Base-by-base conservation (phyloP, 1,284 basidiomycete species). In the Trichosporon sp. region DNA sequence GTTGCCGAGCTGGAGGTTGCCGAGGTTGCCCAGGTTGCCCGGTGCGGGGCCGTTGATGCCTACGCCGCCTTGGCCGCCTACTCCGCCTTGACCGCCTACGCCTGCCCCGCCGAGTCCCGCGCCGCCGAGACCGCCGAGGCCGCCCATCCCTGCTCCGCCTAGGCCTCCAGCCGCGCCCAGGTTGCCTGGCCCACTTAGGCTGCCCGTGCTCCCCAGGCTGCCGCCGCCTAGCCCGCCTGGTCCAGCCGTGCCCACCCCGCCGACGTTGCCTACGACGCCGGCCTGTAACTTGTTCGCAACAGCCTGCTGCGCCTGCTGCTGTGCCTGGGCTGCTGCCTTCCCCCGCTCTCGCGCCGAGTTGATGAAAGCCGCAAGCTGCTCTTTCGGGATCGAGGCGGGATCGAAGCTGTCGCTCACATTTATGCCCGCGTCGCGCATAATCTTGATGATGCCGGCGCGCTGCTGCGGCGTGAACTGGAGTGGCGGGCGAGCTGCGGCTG, bases 321-420 rank as follows among this genome's bases (percentile, higher is more conserved):
- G 56, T 9, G 46, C 34, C 19, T 21, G 21, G 3, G 52, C 52
- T 10, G 32, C 32, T n/a, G 23, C 32, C 33, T 36, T 33, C 21
- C 21, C 32, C 2, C 63, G 61, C 56, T 66, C 61, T 46, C 63
- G 60, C 1, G 67, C 67, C n/a, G 29, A 34, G 21, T 57, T 59
- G 31, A 68, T 63, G 40, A 68, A 62, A 23, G 44, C 21, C 1
- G 64, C 52, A 1, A 68, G 60, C 37, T 59, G 54, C 13, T 69
- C 68, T 52, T 61, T 63, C 6, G 68, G 68, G 11, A 71, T 63
- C 23, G 56, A 49, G 25, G 64, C 59, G 25, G 68, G 68, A 46
- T 69, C 66, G 33, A 71, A 64, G 19, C 36, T 56, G 40, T 65
- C 62, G n/a, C 59, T 52, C 13, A 71, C 52, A 27, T 58, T 56